These are phyloP conservation scores for Apophysomyces elegans DNA, from an alignment of 371 early-diverging fungal species.

Conservation along the genomic window DNA sequence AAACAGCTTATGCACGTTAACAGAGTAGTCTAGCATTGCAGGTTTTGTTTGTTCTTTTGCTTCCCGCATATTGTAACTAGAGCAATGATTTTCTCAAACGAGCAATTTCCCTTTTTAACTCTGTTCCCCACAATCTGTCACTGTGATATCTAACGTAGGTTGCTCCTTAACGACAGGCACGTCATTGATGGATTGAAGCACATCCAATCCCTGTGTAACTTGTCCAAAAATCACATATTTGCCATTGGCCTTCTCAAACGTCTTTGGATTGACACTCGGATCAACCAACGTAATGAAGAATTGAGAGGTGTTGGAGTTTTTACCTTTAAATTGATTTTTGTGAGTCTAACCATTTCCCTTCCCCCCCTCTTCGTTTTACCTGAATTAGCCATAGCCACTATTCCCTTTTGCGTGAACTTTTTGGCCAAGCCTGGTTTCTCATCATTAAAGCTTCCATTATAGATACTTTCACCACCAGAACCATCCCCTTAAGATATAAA, in stretches of 20 bases:
- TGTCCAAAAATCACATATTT: slow-evolving; percentile 85
- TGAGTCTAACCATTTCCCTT: too few relatives aligned
- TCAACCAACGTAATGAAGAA: slow-evolving; percentile 74
- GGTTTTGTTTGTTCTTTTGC: too few relatives aligned
- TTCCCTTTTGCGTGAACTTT: slow-evolving; percentile 51
- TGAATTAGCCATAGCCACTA: slow-evolving; percentile 84
- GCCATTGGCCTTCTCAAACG: slow-evolving; percentile 67
- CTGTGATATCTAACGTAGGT: slow-evolving; percentile 43
- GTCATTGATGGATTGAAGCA: slow-evolving; percentile 50
- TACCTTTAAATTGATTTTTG: slow-evolving; percentile 33
- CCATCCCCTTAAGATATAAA: slow-evolving; percentile 59
- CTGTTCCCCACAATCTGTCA: slow-evolving; percentile 42
- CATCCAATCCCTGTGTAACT: slow-evolving; percentile 54
- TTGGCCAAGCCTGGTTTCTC: slow-evolving; percentile 67
- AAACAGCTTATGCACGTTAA: too few relatives aligned
- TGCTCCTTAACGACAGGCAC: slow-evolving; percentile 41
- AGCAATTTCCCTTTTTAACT: slow-evolving; percentile 10
- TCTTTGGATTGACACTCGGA: slow-evolving; percentile 34
- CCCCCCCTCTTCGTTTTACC: slow-evolving; percentile 23
- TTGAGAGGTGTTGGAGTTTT: slow-evolving; percentile 86
- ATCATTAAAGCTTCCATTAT: slow-evolving; percentile 72
- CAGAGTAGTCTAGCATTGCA: too few relatives aligned
- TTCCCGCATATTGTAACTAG: too few relatives aligned
- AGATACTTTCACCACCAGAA: slow-evolving; percentile 76
- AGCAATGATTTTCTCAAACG: too few relatives aligned